These are phyloP conservation scores for Coniosporium tulheliwenetii DNA, from an alignment of 2,329 filamentous ascomycete species.

Conservation along the genomic window DNA sequence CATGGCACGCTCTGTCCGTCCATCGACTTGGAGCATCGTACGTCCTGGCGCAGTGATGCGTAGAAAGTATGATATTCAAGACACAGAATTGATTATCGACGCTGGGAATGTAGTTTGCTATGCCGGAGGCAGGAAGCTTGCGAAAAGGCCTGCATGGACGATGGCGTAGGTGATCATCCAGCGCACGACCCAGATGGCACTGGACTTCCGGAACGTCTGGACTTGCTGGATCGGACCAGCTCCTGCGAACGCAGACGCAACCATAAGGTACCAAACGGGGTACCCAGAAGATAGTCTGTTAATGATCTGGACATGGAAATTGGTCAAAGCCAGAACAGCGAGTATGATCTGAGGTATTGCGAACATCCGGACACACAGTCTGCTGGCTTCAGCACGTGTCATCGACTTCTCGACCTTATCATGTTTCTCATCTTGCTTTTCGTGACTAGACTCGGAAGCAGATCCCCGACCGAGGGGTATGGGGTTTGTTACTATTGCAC, in stretches of 20 bases:
- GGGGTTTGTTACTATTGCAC: not conserved
- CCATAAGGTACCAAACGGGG: slow-evolving; percentile 66
- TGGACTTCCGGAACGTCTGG: slow-evolving; percentile 1
- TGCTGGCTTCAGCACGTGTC: not conserved
- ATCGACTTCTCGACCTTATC: not conserved
- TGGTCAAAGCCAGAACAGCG: slow-evolving; percentile 55
- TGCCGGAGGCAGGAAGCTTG: slow-evolving; percentile 82
- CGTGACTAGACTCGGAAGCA: not conserved
- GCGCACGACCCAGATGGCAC: slow-evolving; percentile 29
- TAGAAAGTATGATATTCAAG: too few species aligned
- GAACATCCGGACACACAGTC: slow-evolving; percentile 32
- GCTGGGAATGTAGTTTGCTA: slow-evolving; percentile 19
- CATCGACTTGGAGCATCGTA: too few species aligned
- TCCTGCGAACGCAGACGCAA: slow-evolving; percentile 8
- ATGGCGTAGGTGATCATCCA: slow-evolving; percentile 70
- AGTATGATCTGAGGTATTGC: slow-evolving; percentile 61
- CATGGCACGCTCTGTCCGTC: too few species aligned
- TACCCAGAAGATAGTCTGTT: slow-evolving; percentile 79
- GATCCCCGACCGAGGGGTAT: not conserved
- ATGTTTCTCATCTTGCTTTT: too few species aligned
- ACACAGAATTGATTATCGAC: too few species aligned
- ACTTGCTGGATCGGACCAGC: slow-evolving; percentile 7
- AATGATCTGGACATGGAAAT: slow-evolving; percentile 88
- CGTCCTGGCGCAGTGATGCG: too few species aligned
- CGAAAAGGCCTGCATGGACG: slow-evolving; percentile 71